Percentiles rank a stretch among this genome's conserved stretches.
Conservation (phyloP, 371 early-diverging fungal genomes). For the Enteropsectra breve region DNA sequence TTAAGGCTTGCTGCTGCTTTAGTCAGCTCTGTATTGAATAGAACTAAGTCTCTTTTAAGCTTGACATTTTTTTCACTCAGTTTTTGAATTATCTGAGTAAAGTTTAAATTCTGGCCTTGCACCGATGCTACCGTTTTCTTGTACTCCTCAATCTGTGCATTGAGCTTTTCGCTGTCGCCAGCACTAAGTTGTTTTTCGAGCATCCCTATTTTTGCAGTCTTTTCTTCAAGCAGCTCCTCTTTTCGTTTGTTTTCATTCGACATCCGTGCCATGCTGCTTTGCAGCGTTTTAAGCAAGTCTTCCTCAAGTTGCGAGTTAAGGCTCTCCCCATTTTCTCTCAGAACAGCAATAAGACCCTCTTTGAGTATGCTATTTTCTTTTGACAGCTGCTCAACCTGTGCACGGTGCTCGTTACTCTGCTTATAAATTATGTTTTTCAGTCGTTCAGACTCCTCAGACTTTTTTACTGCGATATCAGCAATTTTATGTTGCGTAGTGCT, state of each 20-base stretch:
- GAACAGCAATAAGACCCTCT: neutral
- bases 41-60: constrained; percentile 41
- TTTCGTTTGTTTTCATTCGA: neutral
- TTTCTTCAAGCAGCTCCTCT: constrained; percentile 6
- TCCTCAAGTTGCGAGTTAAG: constrained; percentile 3
- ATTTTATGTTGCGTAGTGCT: neutral
- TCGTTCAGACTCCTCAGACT: constrained; percentile 7
- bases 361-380: constrained; percentile 8
- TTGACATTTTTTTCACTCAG: constrained; percentile 39
- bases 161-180: neutral
- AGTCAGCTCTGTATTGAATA: constrained; percentile 33
- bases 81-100: constrained; percentile 33
- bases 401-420: constrained; percentile 3
- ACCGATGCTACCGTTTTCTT: constrained; percentile 23
- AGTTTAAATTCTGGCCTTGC: constrained; percentile 34
- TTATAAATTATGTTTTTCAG: constrained; percentile 11
- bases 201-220: constrained; percentile 10
- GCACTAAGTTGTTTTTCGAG: neutral
- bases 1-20: constrained; percentile 28
- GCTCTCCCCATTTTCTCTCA: constrained; percentile 1
- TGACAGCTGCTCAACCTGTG: constrained; percentile 2
- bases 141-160: constrained; percentile 5
- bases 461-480: neutral
- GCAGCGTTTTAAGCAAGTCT: neutral
- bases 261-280: neutral